Base-by-base conservation (phyloP, 176 grass and related monocot species). In the Zoysia japonica region DNA sequence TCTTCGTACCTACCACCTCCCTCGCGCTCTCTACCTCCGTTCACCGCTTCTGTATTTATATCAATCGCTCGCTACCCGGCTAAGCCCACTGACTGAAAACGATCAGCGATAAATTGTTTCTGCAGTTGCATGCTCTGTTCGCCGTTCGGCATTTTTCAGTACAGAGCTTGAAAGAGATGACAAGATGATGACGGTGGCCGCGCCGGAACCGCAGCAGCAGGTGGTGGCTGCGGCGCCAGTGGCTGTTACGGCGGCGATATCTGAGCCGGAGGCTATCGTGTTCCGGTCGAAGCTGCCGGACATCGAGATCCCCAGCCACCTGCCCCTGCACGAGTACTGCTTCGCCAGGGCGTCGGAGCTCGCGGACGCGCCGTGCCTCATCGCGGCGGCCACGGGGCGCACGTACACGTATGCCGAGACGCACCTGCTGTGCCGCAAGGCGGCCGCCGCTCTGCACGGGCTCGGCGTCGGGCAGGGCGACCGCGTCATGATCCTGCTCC, bases 281-380 rank as follows among this genome's bases (percentile, higher is more conserved):
- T 92, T 94, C 86, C 81, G 86, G 46, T 94, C 92, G 69, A 94
- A 78, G 84, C 87, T 94, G 7, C 89, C 89, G n/a, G 92, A 94
- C 84, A 94, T 94, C 65, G 71, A 88, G 81, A 94, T 94, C 81
- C 79, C 73, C 4, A 83, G 47, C 78, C 71, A 91, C 78, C 61
- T 94, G 37, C 86, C 89, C 50, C 89, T 94, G 11, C 89, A 94
- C 78, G 78, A 85, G 17, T 94, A 94, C 92, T 94, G 92, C 81
- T 91, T 94, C 74, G 84, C 88, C 68, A 67, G n/a, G 74, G 79
- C 88, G 13, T 42, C 81, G 44, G 78, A 86, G 63, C 69, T 77
- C 46, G 49, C 87, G 10, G 89, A 89, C 61, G 84, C 81, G 46
- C 87, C 89, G 42, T 94, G 89, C 89, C 89, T 94, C 51, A 94